phyloP scores from a whole-genome alignment of 1,284 basidiomycete species.

The Entoloma clypeatum region DNA sequence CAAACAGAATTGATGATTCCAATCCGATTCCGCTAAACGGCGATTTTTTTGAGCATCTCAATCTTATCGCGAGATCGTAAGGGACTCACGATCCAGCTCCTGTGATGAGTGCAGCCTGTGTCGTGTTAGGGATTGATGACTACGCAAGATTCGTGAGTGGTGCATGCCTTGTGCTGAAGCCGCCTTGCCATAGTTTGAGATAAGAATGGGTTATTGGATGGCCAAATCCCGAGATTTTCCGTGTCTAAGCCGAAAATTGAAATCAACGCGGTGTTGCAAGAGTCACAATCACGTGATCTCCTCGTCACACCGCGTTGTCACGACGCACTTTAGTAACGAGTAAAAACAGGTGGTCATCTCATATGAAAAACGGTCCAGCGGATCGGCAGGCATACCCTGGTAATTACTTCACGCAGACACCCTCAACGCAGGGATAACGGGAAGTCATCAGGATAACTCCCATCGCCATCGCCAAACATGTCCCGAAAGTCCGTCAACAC shows the following conservation, averaged over 20 bases:
- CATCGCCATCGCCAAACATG: constrained; percentile 24
- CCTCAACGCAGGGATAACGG: constrained; percentile 38
- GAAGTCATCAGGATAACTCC: constrained; percentile 30
- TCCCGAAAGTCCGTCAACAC: constrained; percentile 25
- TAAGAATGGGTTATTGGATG: neutral
- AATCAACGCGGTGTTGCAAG: too few relatives aligned
- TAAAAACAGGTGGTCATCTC: too few relatives aligned
- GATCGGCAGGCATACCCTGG: too few relatives aligned
- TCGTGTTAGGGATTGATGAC: constrained; percentile 14
- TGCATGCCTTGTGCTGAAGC: constrained; percentile 62
- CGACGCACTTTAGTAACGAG: too few relatives aligned
- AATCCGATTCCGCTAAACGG: constrained; percentile 82
- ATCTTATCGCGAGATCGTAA: constrained; percentile 7
- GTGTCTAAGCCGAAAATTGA: constrained; percentile 7
- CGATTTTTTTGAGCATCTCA: constrained; percentile 13
- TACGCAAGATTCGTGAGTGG: constrained; percentile 3
- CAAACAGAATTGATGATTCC: constrained; percentile 90
- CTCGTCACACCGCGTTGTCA: too few relatives aligned
- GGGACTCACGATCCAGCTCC: constrained; percentile 78
- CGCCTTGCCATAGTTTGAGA: constrained; percentile 55
- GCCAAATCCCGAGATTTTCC: constrained; percentile 3
- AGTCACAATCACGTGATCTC: too few relatives aligned
- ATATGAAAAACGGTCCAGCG: too few relatives aligned
- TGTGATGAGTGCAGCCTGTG: constrained; percentile 74
- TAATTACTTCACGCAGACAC: neutral